Conservation (phyloP, 345 rosid genomes). For the Citrus cavaleriei region DNA sequence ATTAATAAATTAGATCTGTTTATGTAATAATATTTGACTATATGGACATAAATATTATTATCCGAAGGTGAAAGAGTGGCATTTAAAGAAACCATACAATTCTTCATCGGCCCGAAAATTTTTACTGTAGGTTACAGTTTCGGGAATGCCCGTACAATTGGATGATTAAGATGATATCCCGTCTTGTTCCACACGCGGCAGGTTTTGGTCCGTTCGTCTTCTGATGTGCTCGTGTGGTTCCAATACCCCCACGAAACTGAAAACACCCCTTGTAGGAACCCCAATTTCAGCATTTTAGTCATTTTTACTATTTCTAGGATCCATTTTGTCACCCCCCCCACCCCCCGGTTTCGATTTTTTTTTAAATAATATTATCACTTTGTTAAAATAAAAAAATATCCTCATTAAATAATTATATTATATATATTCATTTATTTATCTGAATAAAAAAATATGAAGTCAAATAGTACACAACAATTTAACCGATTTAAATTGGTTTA, state of each 20-base stretch:
- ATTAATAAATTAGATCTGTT: no score
- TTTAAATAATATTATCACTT: no score
- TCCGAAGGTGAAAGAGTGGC: neutral
- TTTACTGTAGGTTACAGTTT: neutral
- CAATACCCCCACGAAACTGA: neutral
- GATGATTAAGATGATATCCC: neutral
- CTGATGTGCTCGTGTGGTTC: slow-evolving; percentile 10
- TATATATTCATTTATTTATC: neutral
- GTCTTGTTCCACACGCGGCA: slow-evolving; percentile 15
- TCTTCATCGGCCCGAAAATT: no score
- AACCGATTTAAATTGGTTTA: no score
- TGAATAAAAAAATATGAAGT: neutral
- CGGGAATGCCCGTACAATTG: neutral
- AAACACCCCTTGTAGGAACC: neutral
- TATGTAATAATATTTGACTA: no score
- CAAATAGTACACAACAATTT: neutral
- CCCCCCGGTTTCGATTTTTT: no score
- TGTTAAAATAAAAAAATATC: no score
- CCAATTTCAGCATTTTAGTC: neutral
- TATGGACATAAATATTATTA: neutral
- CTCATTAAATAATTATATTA: no score
- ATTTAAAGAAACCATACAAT: neutral
- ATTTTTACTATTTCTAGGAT: neutral
- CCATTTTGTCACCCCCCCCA: no score
- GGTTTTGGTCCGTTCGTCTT: slow-evolving; percentile 6